Percentiles rank a stretch among this genome's conserved stretches.
phyloP scores from a whole-genome alignment of 805 yeast genomes.

The Candida jianshihensis region DNA sequence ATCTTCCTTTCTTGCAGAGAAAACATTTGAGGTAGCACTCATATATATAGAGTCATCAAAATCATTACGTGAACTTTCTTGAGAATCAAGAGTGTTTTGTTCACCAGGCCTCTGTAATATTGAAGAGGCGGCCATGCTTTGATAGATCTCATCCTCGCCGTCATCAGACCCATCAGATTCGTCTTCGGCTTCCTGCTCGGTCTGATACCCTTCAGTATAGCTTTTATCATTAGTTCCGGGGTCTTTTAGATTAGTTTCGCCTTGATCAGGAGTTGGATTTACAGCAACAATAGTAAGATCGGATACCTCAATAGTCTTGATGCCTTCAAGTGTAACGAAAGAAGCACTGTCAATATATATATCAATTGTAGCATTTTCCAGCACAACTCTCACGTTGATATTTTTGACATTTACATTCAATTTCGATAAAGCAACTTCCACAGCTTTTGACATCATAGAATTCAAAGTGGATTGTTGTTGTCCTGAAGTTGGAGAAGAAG shows the following conservation, averaged over 20 bases:
- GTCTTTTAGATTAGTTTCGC: no score
- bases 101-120: slow-evolving; percentile 15
- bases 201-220: slow-evolving; percentile 12
- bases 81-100: slow-evolving; percentile 27
- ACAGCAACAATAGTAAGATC: slow-evolving; percentile 36
- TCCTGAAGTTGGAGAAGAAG: slow-evolving; percentile 6
- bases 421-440: slow-evolving; percentile 60
- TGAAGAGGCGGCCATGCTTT: slow-evolving; percentile 26
- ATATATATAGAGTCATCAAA: slow-evolving; percentile 66
- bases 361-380: slow-evolving; percentile 35
- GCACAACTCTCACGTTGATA: slow-evolving; percentile 40
- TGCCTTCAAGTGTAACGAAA: slow-evolving; percentile 38
- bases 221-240: slow-evolving; percentile 21
- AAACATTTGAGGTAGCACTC: slow-evolving; percentile 66
- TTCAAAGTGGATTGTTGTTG: slow-evolving; percentile 34
- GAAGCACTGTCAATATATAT: slow-evolving; percentile 26
- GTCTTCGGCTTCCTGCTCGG: slow-evolving; percentile 23
- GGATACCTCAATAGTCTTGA: slow-evolving; percentile 32
- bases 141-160: slow-evolving; percentile 12
- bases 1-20: slow-evolving; percentile 18
- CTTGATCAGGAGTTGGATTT: slow-evolving; percentile 30
- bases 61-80: slow-evolving; percentile 27
- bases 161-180: slow-evolving; percentile 22
- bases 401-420: slow-evolving; percentile 44
- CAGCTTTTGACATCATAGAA: slow-evolving; percentile 54